Percentiles rank a stretch among this genome's conserved stretches.
These are phyloP conservation scores for Bonia amplexicaulis DNA, from an alignment of 176 grass and related monocot genomes.

Conservation along the genomic window DNA sequence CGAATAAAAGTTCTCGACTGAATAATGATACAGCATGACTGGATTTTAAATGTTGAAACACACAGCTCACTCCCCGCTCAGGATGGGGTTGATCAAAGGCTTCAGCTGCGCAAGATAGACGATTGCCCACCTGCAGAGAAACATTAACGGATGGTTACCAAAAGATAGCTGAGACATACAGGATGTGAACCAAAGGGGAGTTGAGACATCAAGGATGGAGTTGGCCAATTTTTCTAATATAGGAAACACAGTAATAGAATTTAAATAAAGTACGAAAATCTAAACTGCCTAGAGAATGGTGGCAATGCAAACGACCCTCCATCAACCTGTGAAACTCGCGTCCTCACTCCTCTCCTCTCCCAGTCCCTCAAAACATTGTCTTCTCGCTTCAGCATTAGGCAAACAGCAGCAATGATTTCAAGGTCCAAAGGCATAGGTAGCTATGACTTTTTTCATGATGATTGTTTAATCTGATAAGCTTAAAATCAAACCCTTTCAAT, in stretches of 20 bases:
- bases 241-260: neutral
- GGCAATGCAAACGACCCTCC: neutral
- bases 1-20: constrained; percentile 35
- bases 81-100: constrained; percentile 88
- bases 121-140: constrained; percentile 74
- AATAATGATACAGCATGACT: constrained; percentile 27
- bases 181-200: neutral
- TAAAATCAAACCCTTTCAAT: neutral
- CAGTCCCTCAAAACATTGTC: too few species aligned
- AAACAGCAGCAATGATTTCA: neutral
- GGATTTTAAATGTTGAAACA: neutral
- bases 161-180: neutral
- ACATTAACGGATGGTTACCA: neutral
- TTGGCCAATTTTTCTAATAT: neutral
- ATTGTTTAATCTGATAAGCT: neutral
- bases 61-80: constrained; percentile 71
- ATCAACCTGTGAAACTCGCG: neutral
- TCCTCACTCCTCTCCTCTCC: neutral
- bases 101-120: constrained; percentile 75
- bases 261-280: neutral
- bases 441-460: neutral
- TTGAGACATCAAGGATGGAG: neutral
- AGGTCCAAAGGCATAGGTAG: neutral
- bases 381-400: too few species aligned
- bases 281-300: neutral